Base-by-base conservation (phyloP, 2,329 filamentous ascomycete genomes). In the Aspergillus terreus region DNA sequence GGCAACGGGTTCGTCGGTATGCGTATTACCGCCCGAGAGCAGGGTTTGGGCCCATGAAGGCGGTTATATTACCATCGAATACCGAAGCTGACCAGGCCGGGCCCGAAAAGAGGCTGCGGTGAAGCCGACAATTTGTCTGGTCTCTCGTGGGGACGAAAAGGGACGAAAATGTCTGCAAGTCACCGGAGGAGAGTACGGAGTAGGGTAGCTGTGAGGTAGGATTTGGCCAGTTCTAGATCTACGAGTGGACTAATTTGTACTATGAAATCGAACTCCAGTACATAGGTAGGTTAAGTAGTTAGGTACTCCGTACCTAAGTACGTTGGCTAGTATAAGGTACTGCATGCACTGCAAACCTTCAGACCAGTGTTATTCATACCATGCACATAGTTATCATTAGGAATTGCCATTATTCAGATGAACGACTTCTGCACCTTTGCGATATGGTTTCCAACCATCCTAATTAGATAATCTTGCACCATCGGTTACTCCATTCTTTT, bases 31-130 rank as follows among this genome's bases (percentile, higher is more conserved):
- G 12, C 25, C 47, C 30, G 14, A 1, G 6, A 23, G 35, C 11
- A 11, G 35, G 35, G 1, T 11, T 15, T 17, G 35, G 9, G 14
- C 35, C 14, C 27, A 17, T 38, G 14, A 12, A 17, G 35, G 14
- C 35, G 15, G 7, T 21, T 43, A 45, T 23, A 0, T 42, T 62
- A 55, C 50, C 33, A 50, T 57, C 53, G 27, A 17, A 14, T 32
- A 56, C 47, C 27, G 9, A 25, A 49, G 52, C 32, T 42, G 44
- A 47, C 50, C 25, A 47, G 33, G 49, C 44, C 17, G 14, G 14
- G 47, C 51, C 66, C 66, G 49, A 65, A 69, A 68, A 61, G 59
- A 67, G 67, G 46, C 58, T 69, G 63, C 67, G 67, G 67, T 70
- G 67, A 69, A 62, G 51, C 15, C 4, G 10, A 3, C 14, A 23